Base-by-base conservation (phyloP, 805 yeast genomes). In the Candida sanyiensis region DNA sequence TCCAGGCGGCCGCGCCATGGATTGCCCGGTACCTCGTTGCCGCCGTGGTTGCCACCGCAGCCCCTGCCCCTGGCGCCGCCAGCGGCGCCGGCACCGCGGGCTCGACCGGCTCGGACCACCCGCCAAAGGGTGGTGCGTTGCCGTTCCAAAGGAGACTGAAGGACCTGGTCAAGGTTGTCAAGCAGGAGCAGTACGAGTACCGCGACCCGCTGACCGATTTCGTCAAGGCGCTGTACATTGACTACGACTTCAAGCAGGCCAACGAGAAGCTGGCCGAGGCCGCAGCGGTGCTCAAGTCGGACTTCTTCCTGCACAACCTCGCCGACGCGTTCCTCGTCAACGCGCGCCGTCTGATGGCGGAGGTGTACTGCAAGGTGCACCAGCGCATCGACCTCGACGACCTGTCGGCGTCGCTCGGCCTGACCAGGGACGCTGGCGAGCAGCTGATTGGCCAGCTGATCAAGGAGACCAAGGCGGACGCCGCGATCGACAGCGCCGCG, bases 1-100 rank as follows among this genome's bases (percentile, higher is more conserved):
- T 80, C 54, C 85, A 80, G 61, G 82, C 83, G 23, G 67, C 82
- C 7, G 72, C 80, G 53, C 87, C 86, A 16, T 80, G 87, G 87
- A 63, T 80, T 35, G 57, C 79, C 47, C 70, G 86, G 52, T 80
- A 80, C 54, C 57, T 80, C 39, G 72, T 76, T 19, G 81, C 74
- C 21, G 80, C 82, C n/a, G 79, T 77, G 37, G 62, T 68, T n/a
- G n/a, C n/a, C n/a, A n/a, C n/a, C n/a, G n/a, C n/a, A n/a, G n/a
- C n/a, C n/a, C n/a, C n/a, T n/a, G n/a, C n/a, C n/a, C n/a, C n/a
- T n/a, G n/a, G n/a, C n/a, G n/a, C n/a, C n/a, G n/a, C n/a, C n/a
- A n/a, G n/a, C n/a, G n/a, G n/a, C n/a, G n/a, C n/a, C n/a, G n/a
- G n/a, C n/a, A n/a, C n/a, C n/a, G n/a, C n/a, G n/a, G n/a, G n/a